Conservation (phyloP, 805 yeast genomes). For the Cyberlindnera euphorbiae region DNA sequence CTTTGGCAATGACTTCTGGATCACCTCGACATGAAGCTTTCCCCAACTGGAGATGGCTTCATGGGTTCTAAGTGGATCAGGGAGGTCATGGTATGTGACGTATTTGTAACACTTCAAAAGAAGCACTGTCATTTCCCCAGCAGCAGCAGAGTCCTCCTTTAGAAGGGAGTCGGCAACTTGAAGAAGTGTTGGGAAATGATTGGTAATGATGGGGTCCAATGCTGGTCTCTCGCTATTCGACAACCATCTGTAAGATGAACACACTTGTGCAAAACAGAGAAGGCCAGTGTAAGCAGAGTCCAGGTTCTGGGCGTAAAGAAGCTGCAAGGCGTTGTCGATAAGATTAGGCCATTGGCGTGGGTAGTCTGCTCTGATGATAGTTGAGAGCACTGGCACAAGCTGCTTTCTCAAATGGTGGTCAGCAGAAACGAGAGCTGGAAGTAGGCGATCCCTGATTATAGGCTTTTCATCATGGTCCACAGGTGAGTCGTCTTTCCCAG, state of each 20-base stretch:
- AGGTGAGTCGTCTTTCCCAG: conserved; percentile 26
- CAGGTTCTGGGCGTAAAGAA: conserved; percentile 41
- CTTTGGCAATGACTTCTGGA: conserved; percentile 54
- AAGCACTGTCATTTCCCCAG: conserved; percentile 71
- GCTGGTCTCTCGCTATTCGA: conserved; percentile 48
- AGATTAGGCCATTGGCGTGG: conserved; percentile 53
- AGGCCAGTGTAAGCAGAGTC: conserved; percentile 58
- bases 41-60: conserved; percentile 64
- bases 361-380: conserved; percentile 47
- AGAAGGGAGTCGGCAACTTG: conserved; percentile 56
- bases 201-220: conserved; percentile 49
- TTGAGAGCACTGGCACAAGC: conserved; percentile 46
- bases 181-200: conserved; percentile 62
- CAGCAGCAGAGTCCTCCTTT: conserved; percentile 35
- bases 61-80: conserved; percentile 53
- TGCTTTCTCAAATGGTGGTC: conserved; percentile 37
- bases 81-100: conserved; percentile 67
- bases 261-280: conserved; percentile 62
- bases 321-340: conserved; percentile 38
- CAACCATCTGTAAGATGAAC: conserved; percentile 68
- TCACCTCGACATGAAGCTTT: conserved; percentile 64
- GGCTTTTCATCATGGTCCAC: conserved; percentile 74
- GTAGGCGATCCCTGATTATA: conserved; percentile 60
- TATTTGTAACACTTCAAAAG: conserved; percentile 75
- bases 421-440: conserved; percentile 55